Conservation (phyloP, 164 flowering plant species). For the Santalum album region DNA sequence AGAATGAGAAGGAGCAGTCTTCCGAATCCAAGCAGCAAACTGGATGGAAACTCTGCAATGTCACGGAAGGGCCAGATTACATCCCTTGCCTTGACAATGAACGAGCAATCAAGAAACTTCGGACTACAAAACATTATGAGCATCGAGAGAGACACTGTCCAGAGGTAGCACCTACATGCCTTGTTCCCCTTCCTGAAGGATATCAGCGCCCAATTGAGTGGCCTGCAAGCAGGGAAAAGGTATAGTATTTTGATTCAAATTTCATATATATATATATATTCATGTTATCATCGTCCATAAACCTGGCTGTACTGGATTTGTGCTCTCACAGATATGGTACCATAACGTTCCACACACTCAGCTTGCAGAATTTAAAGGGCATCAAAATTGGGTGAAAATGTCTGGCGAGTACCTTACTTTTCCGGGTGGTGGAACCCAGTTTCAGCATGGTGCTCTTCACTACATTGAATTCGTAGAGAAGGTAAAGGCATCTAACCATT, state of each 20-base stretch:
- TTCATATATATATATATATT: neutral
- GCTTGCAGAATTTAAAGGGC: conserved; percentile 82
- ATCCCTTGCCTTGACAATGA: conserved; percentile 94
- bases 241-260: conserved; percentile 10
- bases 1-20: conserved; percentile 52
- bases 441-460: conserved; percentile 88
- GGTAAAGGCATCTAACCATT: conserved; percentile 26
- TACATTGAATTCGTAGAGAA: conserved; percentile 80
- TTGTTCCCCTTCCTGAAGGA: conserved; percentile 83
- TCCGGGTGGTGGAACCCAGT: conserved; percentile 99
- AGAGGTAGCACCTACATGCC: conserved; percentile 72
- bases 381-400: conserved; percentile 96
- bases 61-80: conserved; percentile 82
- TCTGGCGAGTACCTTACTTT: conserved; percentile 82
- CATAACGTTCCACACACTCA: conserved; percentile 84
- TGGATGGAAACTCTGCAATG: conserved; percentile 65
- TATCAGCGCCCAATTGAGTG: conserved; percentile 68
- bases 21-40: conserved; percentile 17
- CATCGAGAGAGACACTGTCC: conserved; percentile 98
- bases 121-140: conserved; percentile 84
- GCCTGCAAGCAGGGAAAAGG: conserved; percentile 97
- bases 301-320: neutral
- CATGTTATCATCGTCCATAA: neutral
- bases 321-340: conserved; percentile 81
- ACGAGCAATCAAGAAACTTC: conserved; percentile 63